Conservation (phyloP, 139 green algal species). For the Volvox reticuliferus region DNA sequence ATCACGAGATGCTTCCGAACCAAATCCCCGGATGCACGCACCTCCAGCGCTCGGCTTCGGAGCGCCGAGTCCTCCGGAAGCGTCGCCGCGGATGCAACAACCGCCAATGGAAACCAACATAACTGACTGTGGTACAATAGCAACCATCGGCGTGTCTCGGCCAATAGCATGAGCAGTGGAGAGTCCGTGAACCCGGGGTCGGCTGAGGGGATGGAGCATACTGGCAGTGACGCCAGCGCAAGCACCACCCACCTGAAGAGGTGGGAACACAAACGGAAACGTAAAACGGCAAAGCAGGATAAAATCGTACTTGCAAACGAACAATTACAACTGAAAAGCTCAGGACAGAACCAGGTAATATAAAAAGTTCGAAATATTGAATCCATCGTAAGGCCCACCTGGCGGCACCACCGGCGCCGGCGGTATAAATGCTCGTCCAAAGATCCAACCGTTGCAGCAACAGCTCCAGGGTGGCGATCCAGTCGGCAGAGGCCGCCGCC, state of each 20-base stretch:
- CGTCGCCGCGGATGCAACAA: neutral
- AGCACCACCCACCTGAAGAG: neutral
- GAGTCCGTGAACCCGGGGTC: neutral
- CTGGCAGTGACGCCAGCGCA: slow-evolving; percentile 23
- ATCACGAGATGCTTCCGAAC: too few species aligned
- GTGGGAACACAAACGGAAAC: too few species aligned
- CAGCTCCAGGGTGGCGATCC: slow-evolving; percentile 28
- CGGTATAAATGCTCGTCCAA: slow-evolving; percentile 31
- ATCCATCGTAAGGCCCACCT: neutral
- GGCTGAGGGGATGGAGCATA: neutral
- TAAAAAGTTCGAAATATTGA: too few species aligned
- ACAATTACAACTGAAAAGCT: too few species aligned
- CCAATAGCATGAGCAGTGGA: neutral
- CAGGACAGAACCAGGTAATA: too few species aligned
- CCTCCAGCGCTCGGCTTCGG: slow-evolving; percentile 11
- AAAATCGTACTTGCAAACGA: too few species aligned
- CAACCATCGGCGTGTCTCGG: slow-evolving; percentile 25
- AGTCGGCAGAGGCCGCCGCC: slow-evolving; percentile 18
- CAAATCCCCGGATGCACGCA: too few species aligned
- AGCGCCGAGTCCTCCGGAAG: slow-evolving; percentile 11
- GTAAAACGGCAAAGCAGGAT: too few species aligned
- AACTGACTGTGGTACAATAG: slow-evolving; percentile 20
- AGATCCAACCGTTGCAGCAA: slow-evolving; percentile 43
- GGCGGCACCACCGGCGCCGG: neutral
- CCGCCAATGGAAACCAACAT: slow-evolving; percentile 15